These are phyloP conservation scores for Hura crepitans DNA, from an alignment of 441 rosid genomes.

Conservation along the genomic window DNA sequence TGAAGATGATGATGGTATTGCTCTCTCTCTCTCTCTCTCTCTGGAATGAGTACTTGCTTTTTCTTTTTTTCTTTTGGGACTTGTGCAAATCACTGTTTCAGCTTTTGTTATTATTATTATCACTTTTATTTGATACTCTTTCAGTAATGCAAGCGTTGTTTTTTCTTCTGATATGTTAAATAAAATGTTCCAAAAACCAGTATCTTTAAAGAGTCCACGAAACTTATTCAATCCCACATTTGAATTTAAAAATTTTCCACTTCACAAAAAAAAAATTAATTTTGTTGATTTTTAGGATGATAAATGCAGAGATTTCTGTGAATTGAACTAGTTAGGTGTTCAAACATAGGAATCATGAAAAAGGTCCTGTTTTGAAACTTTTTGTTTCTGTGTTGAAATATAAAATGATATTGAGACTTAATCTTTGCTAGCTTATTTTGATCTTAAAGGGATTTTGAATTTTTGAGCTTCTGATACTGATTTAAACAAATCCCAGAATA, in stretches of 20 bases:
- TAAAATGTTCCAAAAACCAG: background rate
- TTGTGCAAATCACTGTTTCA: background rate
- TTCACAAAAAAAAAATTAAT: background rate
- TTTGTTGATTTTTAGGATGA: background rate
- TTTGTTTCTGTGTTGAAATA: background rate
- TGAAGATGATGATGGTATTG: conserved; percentile 50
- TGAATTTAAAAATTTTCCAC: too few species aligned
- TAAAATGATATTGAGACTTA: background rate
- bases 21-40: background rate
- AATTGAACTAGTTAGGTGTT: background rate
- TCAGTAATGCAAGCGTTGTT: too few species aligned
- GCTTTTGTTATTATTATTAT: background rate
- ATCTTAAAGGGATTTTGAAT: background rate
- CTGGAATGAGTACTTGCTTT: background rate
- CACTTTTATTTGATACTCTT: background rate
- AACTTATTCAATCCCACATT: too few species aligned
- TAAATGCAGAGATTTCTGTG: background rate
- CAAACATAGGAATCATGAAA: background rate
- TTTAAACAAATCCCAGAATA: background rate
- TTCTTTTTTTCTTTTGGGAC: background rate
- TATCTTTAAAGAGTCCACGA: too few species aligned
- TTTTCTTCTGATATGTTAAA: background rate
- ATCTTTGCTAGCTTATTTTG: background rate
- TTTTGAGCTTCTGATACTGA: background rate
- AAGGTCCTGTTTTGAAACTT: background rate